A percentile compares a stretch with the other conserved stretches of the same genome.
Evolutionary conservation across 768 basidiomycete species (phyloP).

Genomic region (Russula griseocarnosa): DNA sequence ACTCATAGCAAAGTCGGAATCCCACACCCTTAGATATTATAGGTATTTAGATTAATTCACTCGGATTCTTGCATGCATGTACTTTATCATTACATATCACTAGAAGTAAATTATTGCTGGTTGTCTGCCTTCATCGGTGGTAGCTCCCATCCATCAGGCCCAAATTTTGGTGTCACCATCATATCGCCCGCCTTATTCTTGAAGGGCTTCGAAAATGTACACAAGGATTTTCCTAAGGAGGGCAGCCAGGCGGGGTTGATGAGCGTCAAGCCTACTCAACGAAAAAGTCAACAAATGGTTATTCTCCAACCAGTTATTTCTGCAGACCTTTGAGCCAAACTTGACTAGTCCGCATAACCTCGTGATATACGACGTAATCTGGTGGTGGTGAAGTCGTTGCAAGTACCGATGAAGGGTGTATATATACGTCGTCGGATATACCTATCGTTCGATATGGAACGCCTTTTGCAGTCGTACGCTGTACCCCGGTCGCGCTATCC

Average conservation of each 20-base stretch:
- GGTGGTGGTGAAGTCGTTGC: constrained; percentile 71
- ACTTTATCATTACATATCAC: constrained; percentile 8
- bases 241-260: constrained; percentile 89
- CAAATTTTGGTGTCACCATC: constrained; percentile 81
- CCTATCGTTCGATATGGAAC: constrained; percentile 82
- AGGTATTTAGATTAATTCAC: background rate
- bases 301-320: constrained; percentile 23
- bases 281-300: background rate
- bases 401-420: constrained; percentile 86
- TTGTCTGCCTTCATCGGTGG: constrained; percentile 51
- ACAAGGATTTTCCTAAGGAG: constrained; percentile 71
- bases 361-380: constrained; percentile 81
- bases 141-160: constrained; percentile 82
- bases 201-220: constrained; percentile 83
- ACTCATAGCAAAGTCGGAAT: background rate
- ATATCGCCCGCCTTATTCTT: constrained; percentile 63
- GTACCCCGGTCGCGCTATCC: constrained; percentile 52
- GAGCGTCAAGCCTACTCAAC: constrained; percentile 62
- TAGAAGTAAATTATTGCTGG: constrained; percentile 20
- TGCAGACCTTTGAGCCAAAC: constrained; percentile 74
- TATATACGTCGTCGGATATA: constrained; percentile 80
- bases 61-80: constrained; percentile 4
- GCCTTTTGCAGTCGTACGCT: constrained; percentile 71
- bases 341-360: constrained; percentile 70
- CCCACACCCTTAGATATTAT: constrained; percentile 2